A percentile compares a stretch with the other conserved stretches of the same genome.
Conservation (phyloP, 2,329 filamentous ascomycete genomes). For the Trichoderma harzianum region DNA sequence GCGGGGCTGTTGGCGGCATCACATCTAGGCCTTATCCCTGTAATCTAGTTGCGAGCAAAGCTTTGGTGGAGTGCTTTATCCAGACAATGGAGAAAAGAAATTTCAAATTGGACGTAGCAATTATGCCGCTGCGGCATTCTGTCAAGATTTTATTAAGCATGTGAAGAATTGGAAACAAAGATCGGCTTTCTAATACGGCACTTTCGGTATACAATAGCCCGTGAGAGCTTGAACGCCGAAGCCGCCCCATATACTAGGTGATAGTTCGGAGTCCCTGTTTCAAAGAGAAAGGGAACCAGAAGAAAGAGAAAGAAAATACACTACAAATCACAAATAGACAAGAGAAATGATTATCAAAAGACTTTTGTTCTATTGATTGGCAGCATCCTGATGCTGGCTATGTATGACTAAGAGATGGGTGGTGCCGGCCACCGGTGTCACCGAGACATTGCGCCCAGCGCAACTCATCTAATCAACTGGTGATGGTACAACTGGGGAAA, state of each 20-base stretch:
- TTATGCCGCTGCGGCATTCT: neutral
- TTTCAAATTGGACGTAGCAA: neutral
- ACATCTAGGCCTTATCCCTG: neutral
- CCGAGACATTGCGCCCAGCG: slow-evolving; percentile 19
- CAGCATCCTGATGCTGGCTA: slow-evolving; percentile 9
- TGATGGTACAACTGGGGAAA: slow-evolving; percentile 3
- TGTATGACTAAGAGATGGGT: neutral
- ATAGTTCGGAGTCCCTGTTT: neutral
- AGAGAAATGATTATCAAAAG: neutral
- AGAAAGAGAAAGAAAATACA: neutral
- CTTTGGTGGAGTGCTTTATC: neutral
- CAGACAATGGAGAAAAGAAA: neutral
- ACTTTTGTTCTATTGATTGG: neutral
- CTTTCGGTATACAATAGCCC: neutral
- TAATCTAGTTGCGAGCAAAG: neutral
- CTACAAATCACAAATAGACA: neutral
- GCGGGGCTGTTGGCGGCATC: neutral
- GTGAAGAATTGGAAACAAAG: neutral
- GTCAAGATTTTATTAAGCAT: neutral
- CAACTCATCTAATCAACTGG: slow-evolving; percentile 12
- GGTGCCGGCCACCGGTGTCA: slow-evolving; percentile 19
- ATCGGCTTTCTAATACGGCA: neutral
- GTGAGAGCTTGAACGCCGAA: neutral
- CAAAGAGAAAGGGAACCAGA: neutral
- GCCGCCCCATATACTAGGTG: neutral